A percentile compares a stretch with the other conserved stretches of the same genome.
phyloP scores from a whole-genome alignment of 331 rosid species.

The Quercus tomentella region DNA sequence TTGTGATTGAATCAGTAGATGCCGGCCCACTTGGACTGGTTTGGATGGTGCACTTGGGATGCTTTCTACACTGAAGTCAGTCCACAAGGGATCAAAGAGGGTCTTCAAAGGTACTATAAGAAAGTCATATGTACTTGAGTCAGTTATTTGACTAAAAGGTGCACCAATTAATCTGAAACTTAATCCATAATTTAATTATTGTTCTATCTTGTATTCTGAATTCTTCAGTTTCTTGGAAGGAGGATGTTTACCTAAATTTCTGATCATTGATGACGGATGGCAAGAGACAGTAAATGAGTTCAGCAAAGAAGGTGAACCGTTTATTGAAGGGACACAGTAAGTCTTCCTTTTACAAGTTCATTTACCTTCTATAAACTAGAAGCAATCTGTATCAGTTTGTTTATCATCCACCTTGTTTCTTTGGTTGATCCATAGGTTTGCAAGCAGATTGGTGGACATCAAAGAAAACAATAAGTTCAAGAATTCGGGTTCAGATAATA shows the following conservation, averaged over 20 bases:
- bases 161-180: not conserved
- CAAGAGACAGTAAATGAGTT: constrained; percentile 50
- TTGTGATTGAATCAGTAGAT: not conserved
- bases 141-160: not conserved
- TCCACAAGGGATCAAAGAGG: constrained; percentile 62
- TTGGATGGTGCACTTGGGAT: constrained; percentile 95
- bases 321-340: constrained; percentile 59
- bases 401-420: constrained; percentile 4
- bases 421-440: constrained; percentile 37
- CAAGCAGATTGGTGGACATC: constrained; percentile 53
- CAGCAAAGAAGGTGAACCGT: constrained; percentile 48
- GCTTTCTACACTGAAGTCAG: constrained; percentile 56
- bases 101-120: constrained; percentile 49
- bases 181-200: not conserved
- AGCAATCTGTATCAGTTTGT: not conserved
- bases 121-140: not conserved
- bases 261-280: constrained; percentile 80
- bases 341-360: constrained; percentile 11
- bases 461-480: constrained; percentile 64
- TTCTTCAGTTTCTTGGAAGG: constrained; percentile 48
- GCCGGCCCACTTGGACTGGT: constrained; percentile 60
- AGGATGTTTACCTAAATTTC: constrained; percentile 57
- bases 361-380: constrained; percentile 1
- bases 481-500: constrained; percentile 24
- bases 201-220: not conserved